Conservation (phyloP, 2,329 filamentous ascomycete species). For the Alternaria brassicae region DNA sequence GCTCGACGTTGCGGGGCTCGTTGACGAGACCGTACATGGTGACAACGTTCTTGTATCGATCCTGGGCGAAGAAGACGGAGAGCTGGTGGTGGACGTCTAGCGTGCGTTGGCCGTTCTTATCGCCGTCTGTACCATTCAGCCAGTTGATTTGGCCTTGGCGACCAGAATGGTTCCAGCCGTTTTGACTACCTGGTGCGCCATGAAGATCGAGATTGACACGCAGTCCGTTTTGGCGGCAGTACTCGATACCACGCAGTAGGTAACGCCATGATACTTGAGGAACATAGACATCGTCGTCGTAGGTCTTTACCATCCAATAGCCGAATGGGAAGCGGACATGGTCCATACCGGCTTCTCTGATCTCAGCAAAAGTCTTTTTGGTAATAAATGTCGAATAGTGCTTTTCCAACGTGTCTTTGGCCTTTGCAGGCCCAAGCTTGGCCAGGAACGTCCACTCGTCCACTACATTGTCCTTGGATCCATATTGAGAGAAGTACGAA, state of each 20-base stretch:
- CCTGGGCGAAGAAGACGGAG: constrained; percentile 90
- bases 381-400: constrained; percentile 92
- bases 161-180: constrained; percentile 97
- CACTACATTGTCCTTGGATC: constrained; percentile 68
- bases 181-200: constrained; percentile 89
- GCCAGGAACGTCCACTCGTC: constrained; percentile 85
- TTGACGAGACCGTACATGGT: constrained; percentile 94
- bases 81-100: constrained; percentile 87
- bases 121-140: constrained; percentile 89
- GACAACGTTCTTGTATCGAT: constrained; percentile 89
- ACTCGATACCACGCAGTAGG: constrained; percentile 90
- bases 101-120: constrained; percentile 77
- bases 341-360: constrained; percentile 86
- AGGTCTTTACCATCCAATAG: constrained; percentile 92
- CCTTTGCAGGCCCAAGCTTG: constrained; percentile 71
- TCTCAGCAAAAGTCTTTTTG: constrained; percentile 82
- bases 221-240: constrained; percentile 88
- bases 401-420: constrained; percentile 75
- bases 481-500: constrained; percentile 79
- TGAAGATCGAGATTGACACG: constrained; percentile 94
- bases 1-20: constrained; percentile 81
- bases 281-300: constrained; percentile 86
- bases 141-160: constrained; percentile 80
- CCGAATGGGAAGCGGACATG: constrained; percentile 96
- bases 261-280: constrained; percentile 91